Conservation (phyloP, 208 protist genomes). For the Endotrypanum monterogeii region DNA sequence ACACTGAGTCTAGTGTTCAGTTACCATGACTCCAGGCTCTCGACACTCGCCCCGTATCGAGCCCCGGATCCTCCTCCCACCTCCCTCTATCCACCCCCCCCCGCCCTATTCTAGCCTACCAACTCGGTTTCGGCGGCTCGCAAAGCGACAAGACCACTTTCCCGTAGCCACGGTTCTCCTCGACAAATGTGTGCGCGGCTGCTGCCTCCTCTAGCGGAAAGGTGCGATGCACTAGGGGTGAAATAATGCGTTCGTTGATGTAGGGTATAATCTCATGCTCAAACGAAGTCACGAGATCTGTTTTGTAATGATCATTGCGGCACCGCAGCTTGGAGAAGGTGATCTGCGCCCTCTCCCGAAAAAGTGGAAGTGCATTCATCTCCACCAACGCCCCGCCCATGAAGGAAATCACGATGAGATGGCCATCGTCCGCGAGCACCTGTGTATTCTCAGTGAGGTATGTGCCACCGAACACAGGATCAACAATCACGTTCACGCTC, state of each 20-base stretch:
- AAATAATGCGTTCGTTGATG: slow-evolving; percentile 55
- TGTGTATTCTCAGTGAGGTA: slow-evolving; percentile 66
- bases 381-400: slow-evolving; percentile 60
- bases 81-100: background rate
- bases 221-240: slow-evolving; percentile 42
- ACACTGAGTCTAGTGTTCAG: background rate
- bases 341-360: slow-evolving; percentile 51
- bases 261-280: slow-evolving; percentile 62
- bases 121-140: slow-evolving; percentile 2
- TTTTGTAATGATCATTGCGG: slow-evolving; percentile 60
- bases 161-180: slow-evolving; percentile 50
- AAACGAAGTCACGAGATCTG: slow-evolving; percentile 51
- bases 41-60: too few relatives aligned
- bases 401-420: slow-evolving; percentile 65
- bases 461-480: slow-evolving; percentile 78
- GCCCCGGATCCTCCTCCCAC: too few relatives aligned
- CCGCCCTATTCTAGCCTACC: background rate
- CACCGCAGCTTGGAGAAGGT: slow-evolving; percentile 76
- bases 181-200: slow-evolving; percentile 50
- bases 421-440: slow-evolving; percentile 56
- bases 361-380: slow-evolving; percentile 54
- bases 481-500: slow-evolving; percentile 68
- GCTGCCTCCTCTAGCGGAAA: slow-evolving; percentile 65
- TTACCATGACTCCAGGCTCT: background rate
- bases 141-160: slow-evolving; percentile 60